A percentile compares a stretch with the other conserved stretches of the same genome.
Conservation (phyloP, 2,329 filamentous ascomycete species). For the Lasiodiplodia sp. region DNA sequence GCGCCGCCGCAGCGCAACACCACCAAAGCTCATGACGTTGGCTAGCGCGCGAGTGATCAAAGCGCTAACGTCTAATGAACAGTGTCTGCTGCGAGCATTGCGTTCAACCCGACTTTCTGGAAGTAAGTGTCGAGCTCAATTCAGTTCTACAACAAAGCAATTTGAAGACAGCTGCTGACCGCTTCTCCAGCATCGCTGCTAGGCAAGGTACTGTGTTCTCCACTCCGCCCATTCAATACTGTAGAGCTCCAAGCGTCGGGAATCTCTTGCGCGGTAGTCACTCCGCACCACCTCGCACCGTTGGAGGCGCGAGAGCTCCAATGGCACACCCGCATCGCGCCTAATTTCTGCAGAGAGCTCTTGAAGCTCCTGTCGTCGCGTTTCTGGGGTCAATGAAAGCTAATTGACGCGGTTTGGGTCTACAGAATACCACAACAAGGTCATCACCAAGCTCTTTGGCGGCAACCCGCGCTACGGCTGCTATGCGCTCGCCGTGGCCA, state of each 20-base stretch:
- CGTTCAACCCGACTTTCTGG: conserved; percentile 99
- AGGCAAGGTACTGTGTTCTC: conserved; percentile 70
- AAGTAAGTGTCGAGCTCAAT: conserved; percentile 71
- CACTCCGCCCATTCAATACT: conserved; percentile 29
- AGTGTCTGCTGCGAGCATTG: conserved; percentile 84
- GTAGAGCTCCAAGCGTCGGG: not conserved
- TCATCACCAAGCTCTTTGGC: conserved; percentile 85
- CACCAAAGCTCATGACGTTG: not conserved
- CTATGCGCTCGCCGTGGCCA: conserved; percentile 86
- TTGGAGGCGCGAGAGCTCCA: not conserved
- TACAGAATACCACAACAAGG: conserved; percentile 87
- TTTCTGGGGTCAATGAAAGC: not conserved
- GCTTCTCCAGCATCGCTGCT: conserved; percentile 72
- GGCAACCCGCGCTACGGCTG: conserved; percentile 81
- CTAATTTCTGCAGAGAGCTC: conserved; percentile 13
- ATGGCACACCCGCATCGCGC: not conserved
- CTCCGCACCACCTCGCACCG: not conserved
- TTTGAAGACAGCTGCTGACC: conserved; percentile 30
- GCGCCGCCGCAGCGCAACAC: not conserved
- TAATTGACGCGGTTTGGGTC: not conserved
- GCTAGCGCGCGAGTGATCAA: not conserved
- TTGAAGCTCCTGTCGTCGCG: not conserved
- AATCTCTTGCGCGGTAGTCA: not conserved
- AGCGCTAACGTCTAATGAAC: conserved; percentile 21
- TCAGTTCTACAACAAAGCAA: not conserved